Conservation (phyloP, 1,284 basidiomycete genomes). For the Chondrostereum purpureum region DNA sequence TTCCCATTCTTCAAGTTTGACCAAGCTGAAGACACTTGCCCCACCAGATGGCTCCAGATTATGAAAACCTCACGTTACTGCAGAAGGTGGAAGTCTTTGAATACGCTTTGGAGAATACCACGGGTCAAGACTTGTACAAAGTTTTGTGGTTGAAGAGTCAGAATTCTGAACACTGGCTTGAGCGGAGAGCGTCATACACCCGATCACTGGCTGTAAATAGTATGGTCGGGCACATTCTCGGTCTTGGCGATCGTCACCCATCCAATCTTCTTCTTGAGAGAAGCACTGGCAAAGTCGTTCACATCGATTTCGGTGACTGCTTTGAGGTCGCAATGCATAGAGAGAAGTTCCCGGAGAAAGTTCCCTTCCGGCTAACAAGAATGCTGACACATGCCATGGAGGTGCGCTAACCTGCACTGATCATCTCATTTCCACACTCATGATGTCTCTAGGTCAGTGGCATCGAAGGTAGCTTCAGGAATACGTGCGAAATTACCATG, state of each 20-base stretch:
- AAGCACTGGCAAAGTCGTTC: constrained; percentile 89
- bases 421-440: constrained; percentile 5
- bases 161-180: constrained; percentile 97
- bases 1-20: not conserved
- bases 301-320: constrained; percentile 97
- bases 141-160: constrained; percentile 95
- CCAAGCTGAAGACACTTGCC: not conserved
- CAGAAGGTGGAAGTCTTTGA: constrained; percentile 99
- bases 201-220: constrained; percentile 93
- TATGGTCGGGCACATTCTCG: constrained; percentile 97
- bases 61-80: constrained; percentile 89
- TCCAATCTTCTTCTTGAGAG: constrained; percentile 93
- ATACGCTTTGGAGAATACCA: constrained; percentile 97
- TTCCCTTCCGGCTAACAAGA: constrained; percentile 95
- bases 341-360: constrained; percentile 98
- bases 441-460: constrained; percentile 70
- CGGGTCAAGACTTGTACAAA: constrained; percentile 97
- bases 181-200: constrained; percentile 94
- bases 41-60: constrained; percentile 94
- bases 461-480: constrained; percentile 95
- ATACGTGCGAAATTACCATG: constrained; percentile 98
- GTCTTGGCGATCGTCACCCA: constrained; percentile 97
- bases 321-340: constrained; percentile 94
- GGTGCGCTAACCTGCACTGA: constrained; percentile 46
- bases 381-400: constrained; percentile 99